Conservation (phyloP, 306 rosid genomes). For the Medicago ruthenica region DNA sequence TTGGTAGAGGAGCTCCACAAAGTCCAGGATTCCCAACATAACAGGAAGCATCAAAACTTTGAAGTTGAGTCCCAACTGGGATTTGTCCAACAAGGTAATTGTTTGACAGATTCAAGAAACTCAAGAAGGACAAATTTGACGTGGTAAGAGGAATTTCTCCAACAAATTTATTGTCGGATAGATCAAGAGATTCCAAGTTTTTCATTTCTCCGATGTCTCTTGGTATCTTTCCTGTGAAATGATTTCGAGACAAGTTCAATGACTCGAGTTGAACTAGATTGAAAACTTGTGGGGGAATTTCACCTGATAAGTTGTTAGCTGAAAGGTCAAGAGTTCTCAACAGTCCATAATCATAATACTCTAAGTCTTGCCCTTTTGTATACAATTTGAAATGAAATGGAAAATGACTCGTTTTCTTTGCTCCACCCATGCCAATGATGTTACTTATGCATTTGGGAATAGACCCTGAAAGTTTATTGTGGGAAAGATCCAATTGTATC, state of each 20-base stretch:
- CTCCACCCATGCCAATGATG: constrained; percentile 26
- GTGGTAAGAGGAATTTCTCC: constrained; percentile 36
- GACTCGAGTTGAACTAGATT: background rate
- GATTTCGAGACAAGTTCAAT: constrained; percentile 48
- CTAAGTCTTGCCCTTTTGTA: constrained; percentile 19
- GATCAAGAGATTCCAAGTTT: constrained; percentile 40
- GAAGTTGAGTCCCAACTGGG: constrained; percentile 48
- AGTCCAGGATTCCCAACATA: constrained; percentile 40
- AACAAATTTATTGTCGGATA: constrained; percentile 17
- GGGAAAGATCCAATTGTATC: constrained; percentile 32
- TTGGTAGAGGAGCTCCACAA: constrained; percentile 39
- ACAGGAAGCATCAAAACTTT: constrained; percentile 16
- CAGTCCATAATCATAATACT: constrained; percentile 18
- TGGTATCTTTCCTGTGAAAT: constrained; percentile 36
- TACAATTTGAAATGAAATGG: constrained; percentile 20
- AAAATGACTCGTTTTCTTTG: constrained; percentile 12
- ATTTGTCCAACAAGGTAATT: constrained; percentile 46
- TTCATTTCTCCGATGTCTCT: constrained; percentile 31
- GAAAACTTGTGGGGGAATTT: constrained; percentile 39
- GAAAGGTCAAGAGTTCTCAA: constrained; percentile 39
- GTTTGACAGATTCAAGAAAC: constrained; percentile 44
- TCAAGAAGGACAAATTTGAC: constrained; percentile 28
- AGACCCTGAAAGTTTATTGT: constrained; percentile 39
- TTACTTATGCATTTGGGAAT: constrained; percentile 38
- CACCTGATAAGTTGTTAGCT: constrained; percentile 25